Evolutionary conservation across 805 yeast species (phyloP), one percentile per base, ranked within the genome.

Genomic region (Saturnispora sanitii): DNA sequence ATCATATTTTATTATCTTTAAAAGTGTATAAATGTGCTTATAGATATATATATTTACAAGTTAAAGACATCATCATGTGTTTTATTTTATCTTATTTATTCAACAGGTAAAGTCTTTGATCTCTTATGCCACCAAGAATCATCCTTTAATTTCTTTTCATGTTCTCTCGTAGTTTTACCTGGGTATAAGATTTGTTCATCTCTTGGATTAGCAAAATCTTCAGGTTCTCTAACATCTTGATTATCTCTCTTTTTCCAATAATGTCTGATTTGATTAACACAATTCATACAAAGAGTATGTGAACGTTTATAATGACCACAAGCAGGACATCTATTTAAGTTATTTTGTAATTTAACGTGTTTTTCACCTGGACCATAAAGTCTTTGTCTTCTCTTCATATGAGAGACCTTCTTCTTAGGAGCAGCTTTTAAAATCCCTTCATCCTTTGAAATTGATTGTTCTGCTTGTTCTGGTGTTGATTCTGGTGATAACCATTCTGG

Each of bases 291-390:
- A 52, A 90, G 68, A 43, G 87, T 78, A 61, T 92, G 95, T 2
- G 92, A 77, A 55, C 96, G 73, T 64, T 90, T 92, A 52, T 76
- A 81, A 47, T 83, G 81, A 33, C 98, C 98, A 65, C 98, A 90
- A 0, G 95, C 81, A 3, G 97, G 96, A 58, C 98, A 90, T 58
- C 94, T 75, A 47, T 82, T 85, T 54, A 92, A 67, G 56, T 84
- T 80, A 42, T 78, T 73, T 48, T 83, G 69, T 38, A 79, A 78
- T 58, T 83, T 77, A 49, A 84, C 66, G 51, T 87, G 92, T 59
- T 86, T 90, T 43, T 76, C 71, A 9, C 84, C 94, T 4, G 90
- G 85, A 6, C 86, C 87, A 49, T 84, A 75, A 50, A 82, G 76
- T 64, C 88, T 77, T 57, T 75, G 80, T 61, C 96, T 79, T 55